phyloP scores from a whole-genome alignment of 768 basidiomycete genomes.

The Omphalotus guepiniiformis region DNA sequence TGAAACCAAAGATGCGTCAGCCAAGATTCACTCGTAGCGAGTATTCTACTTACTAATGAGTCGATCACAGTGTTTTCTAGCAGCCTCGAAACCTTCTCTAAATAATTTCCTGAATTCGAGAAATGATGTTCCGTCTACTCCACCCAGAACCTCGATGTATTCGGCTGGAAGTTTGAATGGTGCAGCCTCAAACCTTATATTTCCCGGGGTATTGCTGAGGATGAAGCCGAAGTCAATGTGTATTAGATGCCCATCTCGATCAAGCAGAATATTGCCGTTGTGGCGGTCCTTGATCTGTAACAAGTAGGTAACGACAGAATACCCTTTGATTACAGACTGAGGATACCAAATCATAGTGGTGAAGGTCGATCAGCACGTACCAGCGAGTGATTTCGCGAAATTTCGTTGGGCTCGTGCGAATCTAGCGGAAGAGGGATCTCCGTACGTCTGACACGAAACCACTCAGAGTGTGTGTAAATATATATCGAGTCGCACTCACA shows the following conservation, averaged over 20 bases:
- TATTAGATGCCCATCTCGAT: constrained; percentile 90
- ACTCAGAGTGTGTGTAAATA: not conserved
- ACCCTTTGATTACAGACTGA: constrained; percentile 46
- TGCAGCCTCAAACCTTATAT: constrained; percentile 98
- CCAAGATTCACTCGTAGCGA: not conserved
- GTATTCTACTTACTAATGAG: constrained; percentile 68
- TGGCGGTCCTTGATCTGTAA: constrained; percentile 98
- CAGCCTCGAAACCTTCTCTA: constrained; percentile 89
- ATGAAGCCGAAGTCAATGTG: constrained; percentile 99
- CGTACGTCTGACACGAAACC: constrained; percentile 63
- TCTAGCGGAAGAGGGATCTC: constrained; percentile 80
- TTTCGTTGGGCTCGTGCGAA: constrained; percentile 89
- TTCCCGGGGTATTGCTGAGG: constrained; percentile 93
- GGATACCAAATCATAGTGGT: not conserved
- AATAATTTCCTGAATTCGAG: constrained; percentile 84
- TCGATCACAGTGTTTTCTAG: constrained; percentile 93
- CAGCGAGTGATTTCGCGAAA: constrained; percentile 89
- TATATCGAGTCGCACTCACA: constrained; percentile 37
- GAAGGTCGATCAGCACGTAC: constrained; percentile 29
- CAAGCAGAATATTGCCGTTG: constrained; percentile 96
- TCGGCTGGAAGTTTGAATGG: constrained; percentile 96
- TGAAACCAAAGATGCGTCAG: constrained; percentile 13
- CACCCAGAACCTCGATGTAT: constrained; percentile 94
- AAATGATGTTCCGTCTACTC: constrained; percentile 70
- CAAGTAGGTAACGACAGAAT: constrained; percentile 93